A percentile compares a stretch with the other conserved stretches of the same genome.
These are phyloP conservation scores for Chrysoporthe puriensis DNA, from an alignment of 2,329 filamentous ascomycete genomes.

Conservation along the genomic window DNA sequence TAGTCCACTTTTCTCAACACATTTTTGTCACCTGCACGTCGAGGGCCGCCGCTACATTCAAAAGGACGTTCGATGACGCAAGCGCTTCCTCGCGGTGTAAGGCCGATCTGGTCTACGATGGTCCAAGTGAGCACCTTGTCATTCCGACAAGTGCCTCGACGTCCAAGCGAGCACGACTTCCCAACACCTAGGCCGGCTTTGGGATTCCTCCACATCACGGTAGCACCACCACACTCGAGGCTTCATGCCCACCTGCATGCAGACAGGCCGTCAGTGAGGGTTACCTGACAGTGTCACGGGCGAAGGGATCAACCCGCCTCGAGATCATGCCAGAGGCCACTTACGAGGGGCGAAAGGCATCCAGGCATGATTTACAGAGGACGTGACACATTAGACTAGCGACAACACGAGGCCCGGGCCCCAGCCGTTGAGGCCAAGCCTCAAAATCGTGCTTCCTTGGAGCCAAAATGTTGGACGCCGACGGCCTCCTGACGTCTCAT, in stretches of 20 bases:
- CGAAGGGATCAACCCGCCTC: neutral
- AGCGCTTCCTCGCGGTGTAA: constrained; percentile 15
- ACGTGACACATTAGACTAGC: neutral
- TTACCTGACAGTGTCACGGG: neutral
- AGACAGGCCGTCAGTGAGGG: neutral
- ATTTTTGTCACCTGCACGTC: neutral
- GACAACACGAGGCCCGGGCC: neutral
- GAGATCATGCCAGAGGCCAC: neutral
- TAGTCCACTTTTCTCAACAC: neutral
- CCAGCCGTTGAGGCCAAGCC: constrained; percentile 1
- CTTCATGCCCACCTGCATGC: neutral
- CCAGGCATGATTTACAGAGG: neutral
- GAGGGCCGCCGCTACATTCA: neutral
- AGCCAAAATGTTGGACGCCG: constrained; percentile 3
- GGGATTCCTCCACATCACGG: too few relatives aligned
- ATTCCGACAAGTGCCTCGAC: constrained; percentile 17
- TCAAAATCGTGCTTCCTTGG: constrained; percentile 1
- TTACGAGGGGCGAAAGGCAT: neutral
- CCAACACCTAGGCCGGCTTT: constrained; percentile 8
- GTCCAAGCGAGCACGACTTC: constrained; percentile 13
- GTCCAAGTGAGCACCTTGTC: constrained; percentile 20
- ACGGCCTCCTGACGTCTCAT: constrained; percentile 2
- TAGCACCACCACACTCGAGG: too few relatives aligned
- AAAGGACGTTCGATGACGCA: neutral
- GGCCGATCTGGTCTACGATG: constrained; percentile 11